phyloP scores from a whole-genome alignment of 306 rosid species.

The Vigna reflexopilosa region DNA sequence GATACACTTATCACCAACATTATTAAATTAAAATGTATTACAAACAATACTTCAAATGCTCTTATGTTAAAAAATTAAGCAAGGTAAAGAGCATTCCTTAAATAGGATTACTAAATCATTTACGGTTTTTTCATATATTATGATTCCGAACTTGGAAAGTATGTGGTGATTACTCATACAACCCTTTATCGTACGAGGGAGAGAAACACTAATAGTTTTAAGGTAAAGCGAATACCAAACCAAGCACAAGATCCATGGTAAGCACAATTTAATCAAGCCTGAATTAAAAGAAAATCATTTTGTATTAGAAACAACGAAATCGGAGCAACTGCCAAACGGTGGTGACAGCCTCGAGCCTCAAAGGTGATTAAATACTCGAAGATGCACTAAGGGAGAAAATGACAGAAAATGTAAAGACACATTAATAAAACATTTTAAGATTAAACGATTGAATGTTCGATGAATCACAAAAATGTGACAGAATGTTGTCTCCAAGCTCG shows the following conservation, averaged over 20 bases:
- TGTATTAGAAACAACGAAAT: background rate
- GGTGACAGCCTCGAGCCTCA: background rate
- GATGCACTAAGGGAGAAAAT: background rate
- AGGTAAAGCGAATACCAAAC: background rate
- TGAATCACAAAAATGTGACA: background rate
- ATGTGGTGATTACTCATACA: too few species aligned
- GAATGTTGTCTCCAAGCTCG: slow-evolving; percentile 7
- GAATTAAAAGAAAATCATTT: background rate
- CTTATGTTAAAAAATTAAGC: too few species aligned
- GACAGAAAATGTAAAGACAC: background rate
- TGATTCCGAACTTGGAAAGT: too few species aligned
- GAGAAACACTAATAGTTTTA: too few species aligned
- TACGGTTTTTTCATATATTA: too few species aligned
- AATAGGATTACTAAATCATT: too few species aligned
- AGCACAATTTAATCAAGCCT: background rate
- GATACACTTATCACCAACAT: too few species aligned
- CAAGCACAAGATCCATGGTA: background rate
- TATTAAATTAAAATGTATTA: too few species aligned
- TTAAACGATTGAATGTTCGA: slow-evolving; percentile 5
- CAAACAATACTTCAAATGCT: too few species aligned
- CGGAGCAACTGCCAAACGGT: background rate
- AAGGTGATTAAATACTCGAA: background rate
- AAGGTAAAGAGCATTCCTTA: too few species aligned
- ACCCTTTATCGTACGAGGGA: too few species aligned
- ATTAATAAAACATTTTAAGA: background rate